A percentile compares a stretch with the other conserved stretches of the same genome.
Evolutionary conservation across 345 rosid species (phyloP).

Genomic region (Luvunga scandens): DNA sequence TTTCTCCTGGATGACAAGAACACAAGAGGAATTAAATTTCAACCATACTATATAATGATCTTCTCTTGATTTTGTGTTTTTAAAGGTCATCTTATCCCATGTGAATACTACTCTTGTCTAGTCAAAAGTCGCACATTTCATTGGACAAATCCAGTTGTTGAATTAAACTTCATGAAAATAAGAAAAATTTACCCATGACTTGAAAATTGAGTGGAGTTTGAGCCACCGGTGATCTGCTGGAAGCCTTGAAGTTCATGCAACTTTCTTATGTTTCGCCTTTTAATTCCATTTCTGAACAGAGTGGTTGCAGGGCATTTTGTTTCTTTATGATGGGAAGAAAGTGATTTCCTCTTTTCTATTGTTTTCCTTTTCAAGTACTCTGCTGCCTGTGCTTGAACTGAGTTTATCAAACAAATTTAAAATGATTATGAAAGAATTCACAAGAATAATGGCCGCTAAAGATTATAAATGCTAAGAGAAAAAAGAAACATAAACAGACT

Average conservation of each 20-base stretch:
- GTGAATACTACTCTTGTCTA: too few relatives aligned
- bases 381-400: conserved; percentile 72
- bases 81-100: too few relatives aligned
- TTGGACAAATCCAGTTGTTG: not conserved
- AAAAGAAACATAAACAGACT: not conserved
- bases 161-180: not conserved
- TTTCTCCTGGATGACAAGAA: too few relatives aligned
- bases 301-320: conserved; percentile 38
- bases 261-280: conserved; percentile 49
- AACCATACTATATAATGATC: too few relatives aligned
- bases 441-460: not conserved
- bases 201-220: conserved; percentile 9
- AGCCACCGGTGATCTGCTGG: conserved; percentile 7
- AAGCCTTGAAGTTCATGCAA: conserved; percentile 32
- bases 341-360: conserved; percentile 29
- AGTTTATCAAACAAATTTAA: conserved; percentile 10
- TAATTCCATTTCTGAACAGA: conserved; percentile 65
- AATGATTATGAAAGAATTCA: not conserved
- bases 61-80: too few relatives aligned
- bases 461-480: not conserved
- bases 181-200: not conserved
- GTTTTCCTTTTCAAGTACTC: conserved; percentile 57
- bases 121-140: too few relatives aligned
- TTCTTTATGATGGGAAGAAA: conserved; percentile 23
- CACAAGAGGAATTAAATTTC: too few relatives aligned